Evolutionary conservation across 2,329 filamentous ascomycete genomes (phyloP), one percentile per base, ranked within the genome.

Genomic region (Didymella sp.): DNA sequence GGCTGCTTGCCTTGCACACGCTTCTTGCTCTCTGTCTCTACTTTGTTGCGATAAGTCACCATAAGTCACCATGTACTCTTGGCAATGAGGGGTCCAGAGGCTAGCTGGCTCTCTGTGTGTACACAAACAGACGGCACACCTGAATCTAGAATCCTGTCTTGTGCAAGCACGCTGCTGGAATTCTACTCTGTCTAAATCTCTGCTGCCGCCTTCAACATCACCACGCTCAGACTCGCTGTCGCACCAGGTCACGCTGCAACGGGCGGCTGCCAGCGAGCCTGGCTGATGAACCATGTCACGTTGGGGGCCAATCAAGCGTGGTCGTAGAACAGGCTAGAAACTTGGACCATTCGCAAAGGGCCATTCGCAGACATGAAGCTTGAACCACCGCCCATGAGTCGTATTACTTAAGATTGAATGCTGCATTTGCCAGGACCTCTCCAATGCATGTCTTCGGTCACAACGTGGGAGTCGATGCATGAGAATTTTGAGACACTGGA

Each of bases 251-350:
- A 67, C 56, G 61, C 61, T 62, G 58, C 58, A 52, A 49, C 57
- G 61, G 51, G 58, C 62, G 60, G 55, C 62, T 63, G 62, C 63
- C 59, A 60, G 56, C 60, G 47, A 56, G 44, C 57, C 48, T 51
- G 53, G 56, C 59, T 62, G 62, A 58, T 50, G 48, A 57, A 55
- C 59, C 58, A 60, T 55, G 60, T 59, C 60, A 49, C 51, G 52
- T 58, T 51, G 61, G 62, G 53, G 54, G 61, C 73, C 71, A 73
- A 73, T 72, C 71, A 71, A 50, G 38, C 48, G 51, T 6, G 41
- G 21, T 25, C 55, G 46, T 70, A 60, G 70, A 74, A 73, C 63
- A 63, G 65, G 66, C 70, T 72, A 70, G 70, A 74, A 51, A 69
- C 64, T 68, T 62, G 67, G 67, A 51, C 60, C 61, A 54, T 43